These are phyloP conservation scores for Nidularia pulvinata DNA, from an alignment of 768 basidiomycete genomes.

Conservation along the genomic window DNA sequence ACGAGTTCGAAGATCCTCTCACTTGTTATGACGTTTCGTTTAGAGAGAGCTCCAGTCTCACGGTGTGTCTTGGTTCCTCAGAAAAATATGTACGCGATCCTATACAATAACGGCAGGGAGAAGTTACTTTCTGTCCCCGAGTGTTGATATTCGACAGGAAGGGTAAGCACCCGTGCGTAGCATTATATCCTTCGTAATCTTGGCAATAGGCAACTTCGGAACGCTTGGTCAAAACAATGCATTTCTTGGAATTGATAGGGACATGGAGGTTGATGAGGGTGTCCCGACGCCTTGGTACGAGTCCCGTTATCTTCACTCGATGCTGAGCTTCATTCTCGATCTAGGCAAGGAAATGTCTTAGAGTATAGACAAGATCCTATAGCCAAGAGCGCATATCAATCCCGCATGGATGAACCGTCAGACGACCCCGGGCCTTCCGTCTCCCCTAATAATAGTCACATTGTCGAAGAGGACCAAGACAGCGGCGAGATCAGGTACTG, in stretches of 20 bases:
- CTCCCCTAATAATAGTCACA: conserved; percentile 3
- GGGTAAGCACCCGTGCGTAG: conserved; percentile 30
- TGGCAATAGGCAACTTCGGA: conserved; percentile 61
- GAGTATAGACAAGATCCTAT: conserved; percentile 55
- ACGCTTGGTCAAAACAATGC: conserved; percentile 43
- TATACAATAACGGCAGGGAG: conserved; percentile 30
- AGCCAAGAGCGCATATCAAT: conserved; percentile 55
- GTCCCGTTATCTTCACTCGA: background rate
- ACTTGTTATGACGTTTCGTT: conserved; percentile 64
- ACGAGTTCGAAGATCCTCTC: conserved; percentile 37
- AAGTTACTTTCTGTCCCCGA: conserved; percentile 56
- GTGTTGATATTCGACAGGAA: conserved; percentile 69
- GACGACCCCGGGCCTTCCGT: conserved; percentile 5
- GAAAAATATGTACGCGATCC: background rate
- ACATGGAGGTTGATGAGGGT: conserved; percentile 8
- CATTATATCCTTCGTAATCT: too few species aligned
- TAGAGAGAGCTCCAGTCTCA: conserved; percentile 50
- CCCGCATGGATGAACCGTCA: conserved; percentile 26
- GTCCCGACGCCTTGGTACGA: conserved; percentile 8
- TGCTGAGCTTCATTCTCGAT: conserved; percentile 2
- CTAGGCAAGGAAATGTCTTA: conserved; percentile 47
- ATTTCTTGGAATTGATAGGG: conserved; percentile 29
- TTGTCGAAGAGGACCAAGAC: conserved; percentile 5
- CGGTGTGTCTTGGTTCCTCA: conserved; percentile 9
- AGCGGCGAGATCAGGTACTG: conserved; percentile 49